These are phyloP conservation scores for Platanthera zijinensis DNA, from an alignment of 106 monocot genomes.

Conservation along the genomic window DNA sequence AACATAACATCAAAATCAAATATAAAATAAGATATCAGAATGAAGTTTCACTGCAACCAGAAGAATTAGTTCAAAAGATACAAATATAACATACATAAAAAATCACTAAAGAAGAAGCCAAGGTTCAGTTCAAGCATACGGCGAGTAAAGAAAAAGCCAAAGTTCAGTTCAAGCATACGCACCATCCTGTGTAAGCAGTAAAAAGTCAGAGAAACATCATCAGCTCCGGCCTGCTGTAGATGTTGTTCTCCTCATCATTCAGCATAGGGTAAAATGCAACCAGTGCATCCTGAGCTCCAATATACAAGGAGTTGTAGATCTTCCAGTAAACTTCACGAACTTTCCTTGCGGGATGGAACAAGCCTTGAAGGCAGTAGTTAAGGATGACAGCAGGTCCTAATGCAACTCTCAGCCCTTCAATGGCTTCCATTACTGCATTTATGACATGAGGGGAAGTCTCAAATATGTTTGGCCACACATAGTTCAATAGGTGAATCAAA, in stretches of 20 bases:
- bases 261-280: constrained; percentile 81
- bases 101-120: no score
- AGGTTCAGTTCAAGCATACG: background rate
- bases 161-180: no score
- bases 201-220: constrained; percentile 58
- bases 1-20: no score
- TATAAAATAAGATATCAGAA: no score
- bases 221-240: constrained; percentile 76
- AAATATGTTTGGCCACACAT: constrained; percentile 96
- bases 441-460: constrained; percentile 92
- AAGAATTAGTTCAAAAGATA: no score
- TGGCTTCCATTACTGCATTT: constrained; percentile 99
- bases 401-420: constrained; percentile 97
- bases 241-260: constrained; percentile 59
- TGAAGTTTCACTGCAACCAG: no score
- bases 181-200: background rate
- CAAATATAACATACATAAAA: no score
- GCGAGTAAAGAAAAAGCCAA: no score
- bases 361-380: constrained; percentile 93
- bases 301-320: constrained; percentile 94
- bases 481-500: constrained; percentile 77
- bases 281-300: constrained; percentile 90
- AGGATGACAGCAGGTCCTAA: constrained; percentile 76
- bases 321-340: constrained; percentile 99
- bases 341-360: constrained; percentile 98